Evolutionary conservation across 2,329 filamentous ascomycete genomes (phyloP).

Genomic region (Neonectria coccinea): DNA sequence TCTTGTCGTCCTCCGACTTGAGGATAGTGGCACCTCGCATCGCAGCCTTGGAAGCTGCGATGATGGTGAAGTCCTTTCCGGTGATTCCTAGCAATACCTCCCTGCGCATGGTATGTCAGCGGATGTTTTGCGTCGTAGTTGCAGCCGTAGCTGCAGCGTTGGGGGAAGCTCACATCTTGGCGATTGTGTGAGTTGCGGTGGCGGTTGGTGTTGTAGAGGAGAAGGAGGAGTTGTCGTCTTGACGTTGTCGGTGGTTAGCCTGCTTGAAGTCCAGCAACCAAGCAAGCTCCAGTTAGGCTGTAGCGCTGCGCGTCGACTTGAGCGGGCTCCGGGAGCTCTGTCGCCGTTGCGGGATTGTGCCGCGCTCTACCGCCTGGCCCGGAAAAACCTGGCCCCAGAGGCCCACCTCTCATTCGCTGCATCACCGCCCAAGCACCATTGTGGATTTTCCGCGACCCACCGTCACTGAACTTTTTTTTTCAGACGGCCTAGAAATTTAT

Average conservation of each 20-base stretch:
- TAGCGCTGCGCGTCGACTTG: constrained; percentile 53
- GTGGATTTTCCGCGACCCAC: constrained; percentile 44
- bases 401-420: constrained; percentile 41
- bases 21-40: constrained; percentile 98
- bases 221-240: constrained; percentile 36
- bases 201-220: constrained; percentile 35
- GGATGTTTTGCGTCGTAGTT: neutral
- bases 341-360: constrained; percentile 46
- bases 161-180: constrained; percentile 41
- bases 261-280: constrained; percentile 41
- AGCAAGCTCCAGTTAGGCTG: constrained; percentile 51
- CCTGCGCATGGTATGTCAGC: constrained; percentile 63
- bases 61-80: constrained; percentile 98
- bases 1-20: constrained; percentile 97
- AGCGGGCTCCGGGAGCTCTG: constrained; percentile 39
- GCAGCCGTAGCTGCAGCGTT: constrained; percentile 29
- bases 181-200: constrained; percentile 33
- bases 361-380: constrained; percentile 49
- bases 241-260: constrained; percentile 38
- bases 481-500: constrained; percentile 45
- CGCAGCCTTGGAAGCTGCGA: constrained; percentile 96
- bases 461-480: constrained; percentile 57
- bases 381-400: constrained; percentile 49
- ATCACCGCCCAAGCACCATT: neutral
- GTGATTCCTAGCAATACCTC: constrained; percentile 98